Percentiles rank a stretch among this genome's conserved stretches.
Conservation (phyloP, 768 basidiomycete species). For the Neoboletus brunneissimus region DNA sequence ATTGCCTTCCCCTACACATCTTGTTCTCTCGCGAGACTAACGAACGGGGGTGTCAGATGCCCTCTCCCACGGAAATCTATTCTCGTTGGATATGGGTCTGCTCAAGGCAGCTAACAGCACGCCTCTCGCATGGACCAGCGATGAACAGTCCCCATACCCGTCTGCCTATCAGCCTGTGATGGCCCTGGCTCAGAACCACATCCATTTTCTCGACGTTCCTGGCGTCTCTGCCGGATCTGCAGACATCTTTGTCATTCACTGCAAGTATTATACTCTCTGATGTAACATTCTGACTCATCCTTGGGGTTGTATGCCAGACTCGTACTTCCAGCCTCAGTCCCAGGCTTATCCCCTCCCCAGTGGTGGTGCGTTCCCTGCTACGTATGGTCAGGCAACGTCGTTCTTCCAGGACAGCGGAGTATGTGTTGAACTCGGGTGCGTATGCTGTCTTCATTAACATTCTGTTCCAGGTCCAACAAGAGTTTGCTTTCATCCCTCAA, state of each 20-base stretch:
- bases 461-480: slow-evolving; percentile 54
- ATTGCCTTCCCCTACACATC: neutral
- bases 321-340: slow-evolving; percentile 72
- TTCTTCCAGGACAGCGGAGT: slow-evolving; percentile 61
- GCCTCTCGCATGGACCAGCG: slow-evolving; percentile 62
- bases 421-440: slow-evolving; percentile 19
- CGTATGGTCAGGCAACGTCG: slow-evolving; percentile 65
- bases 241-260: slow-evolving; percentile 86
- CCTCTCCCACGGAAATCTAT: slow-evolving; percentile 62
- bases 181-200: slow-evolving; percentile 83
- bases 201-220: slow-evolving; percentile 78
- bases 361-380: slow-evolving; percentile 59
- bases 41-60: slow-evolving; percentile 48
- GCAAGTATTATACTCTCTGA: slow-evolving; percentile 40
- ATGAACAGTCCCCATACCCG: slow-evolving; percentile 54
- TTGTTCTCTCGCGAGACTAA: slow-evolving; percentile 3
- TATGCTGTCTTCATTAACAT: neutral
- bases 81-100: slow-evolving; percentile 64
- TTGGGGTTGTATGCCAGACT: slow-evolving; percentile 43
- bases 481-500: slow-evolving; percentile 76
- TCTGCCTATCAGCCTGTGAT: slow-evolving; percentile 67
- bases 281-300: neutral
- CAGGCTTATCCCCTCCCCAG: slow-evolving; percentile 51
- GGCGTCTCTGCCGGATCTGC: slow-evolving; percentile 63
- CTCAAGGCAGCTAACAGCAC: slow-evolving; percentile 59